Conservation (phyloP, 495 filamentous ascomycete genomes). For the Annulohypoxylon stygium region DNA sequence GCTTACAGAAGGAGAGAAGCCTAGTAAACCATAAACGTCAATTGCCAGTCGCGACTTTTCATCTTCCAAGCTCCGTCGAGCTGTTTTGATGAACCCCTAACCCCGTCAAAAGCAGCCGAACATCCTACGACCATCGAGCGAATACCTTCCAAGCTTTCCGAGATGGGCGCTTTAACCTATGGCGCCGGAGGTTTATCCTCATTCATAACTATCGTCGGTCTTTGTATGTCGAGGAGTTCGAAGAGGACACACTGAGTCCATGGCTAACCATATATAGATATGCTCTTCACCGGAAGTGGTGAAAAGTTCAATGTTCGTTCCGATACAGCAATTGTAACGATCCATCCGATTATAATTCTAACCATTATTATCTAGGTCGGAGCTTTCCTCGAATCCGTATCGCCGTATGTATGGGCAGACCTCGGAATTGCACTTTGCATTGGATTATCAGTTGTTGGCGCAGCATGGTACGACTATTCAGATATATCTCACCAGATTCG, state of each 20-base stretch:
- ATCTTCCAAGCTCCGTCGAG: conserved; percentile 36
- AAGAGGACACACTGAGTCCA: conserved; percentile 12
- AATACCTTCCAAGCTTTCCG: conserved; percentile 41
- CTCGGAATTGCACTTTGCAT: conserved; percentile 95
- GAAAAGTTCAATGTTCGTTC: conserved; percentile 92
- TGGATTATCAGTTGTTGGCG: conserved; percentile 93
- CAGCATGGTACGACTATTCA: conserved; percentile 82
- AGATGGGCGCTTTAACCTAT: conserved; percentile 71
- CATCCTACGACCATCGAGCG: conserved; percentile 23
- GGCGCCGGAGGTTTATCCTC: conserved; percentile 76
- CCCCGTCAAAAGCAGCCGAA: conserved; percentile 23
- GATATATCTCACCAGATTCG: conserved; percentile 1
- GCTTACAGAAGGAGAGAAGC: conserved; percentile 43
- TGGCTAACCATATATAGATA: conserved; percentile 74
- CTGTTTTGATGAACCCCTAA: conserved; percentile 29
- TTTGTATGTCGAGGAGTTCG: conserved; percentile 71
- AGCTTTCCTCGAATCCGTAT: conserved; percentile 92
- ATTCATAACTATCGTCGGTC: conserved; percentile 83
- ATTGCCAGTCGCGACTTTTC: conserved; percentile 42
- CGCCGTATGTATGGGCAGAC: conserved; percentile 93
- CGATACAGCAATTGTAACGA: neutral
- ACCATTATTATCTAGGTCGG: conserved; percentile 74
- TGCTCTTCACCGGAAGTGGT: conserved; percentile 96
- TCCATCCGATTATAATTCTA: conserved; percentile 42
- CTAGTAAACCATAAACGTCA: conserved; percentile 31